Percentiles rank a stretch among this genome's conserved stretches.
These are phyloP conservation scores for grape (Vitis vinifera) DNA, from an alignment of 164 flowering plant species.

Conservation along the genomic window ASM3070453v1 NC_081811.1:3495501-3496000, in stretches of 20 bases:
- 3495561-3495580: too few species aligned
- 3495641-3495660: too few species aligned
- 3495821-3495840: slow-evolving; percentile 5
- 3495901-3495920: slow-evolving; percentile 7
- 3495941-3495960: too few species aligned
- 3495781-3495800: background rate
- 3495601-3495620: too few species aligned
- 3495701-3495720: slow-evolving; percentile 8
- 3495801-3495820: slow-evolving; percentile 8
- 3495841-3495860: slow-evolving; percentile 9
- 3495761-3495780: background rate
- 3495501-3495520: slow-evolving; percentile 1
- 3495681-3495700: slow-evolving; percentile 3
- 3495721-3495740: slow-evolving; percentile 14
- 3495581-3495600: too few species aligned
- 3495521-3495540: slow-evolving; percentile 1
- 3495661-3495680: slow-evolving; percentile 8
- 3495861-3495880: slow-evolving; percentile 10
- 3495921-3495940: slow-evolving; percentile 5
- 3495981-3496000: too few species aligned
- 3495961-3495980: too few species aligned
- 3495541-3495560: background rate
- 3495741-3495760: slow-evolving; percentile 8
- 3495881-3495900: slow-evolving; percentile 8
- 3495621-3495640: too few species aligned